phyloP scores from a whole-genome alignment of 2,329 filamentous ascomycete species.

The Cyphellophora europaea region DNA sequence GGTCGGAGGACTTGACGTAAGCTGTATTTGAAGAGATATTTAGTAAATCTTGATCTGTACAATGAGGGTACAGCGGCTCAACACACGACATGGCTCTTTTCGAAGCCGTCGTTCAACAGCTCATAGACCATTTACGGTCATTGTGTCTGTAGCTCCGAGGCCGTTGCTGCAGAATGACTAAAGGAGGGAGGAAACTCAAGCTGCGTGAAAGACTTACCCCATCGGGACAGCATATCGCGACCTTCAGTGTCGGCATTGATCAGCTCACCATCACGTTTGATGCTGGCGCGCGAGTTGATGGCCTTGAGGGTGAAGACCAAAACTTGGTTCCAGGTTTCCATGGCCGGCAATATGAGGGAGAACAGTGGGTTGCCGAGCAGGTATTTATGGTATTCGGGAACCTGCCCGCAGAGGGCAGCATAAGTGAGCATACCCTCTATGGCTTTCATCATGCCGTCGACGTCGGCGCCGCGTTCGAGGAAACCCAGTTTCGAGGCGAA shows the following conservation, averaged over 20 bases:
- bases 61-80: too few species aligned
- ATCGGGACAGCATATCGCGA: constrained; percentile 23
- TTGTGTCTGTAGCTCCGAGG: too few species aligned
- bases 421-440: constrained; percentile 23
- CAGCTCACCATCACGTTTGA: constrained; percentile 11
- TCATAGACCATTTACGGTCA: constrained; percentile 22
- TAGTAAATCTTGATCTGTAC: too few species aligned
- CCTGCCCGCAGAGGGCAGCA: constrained; percentile 21
- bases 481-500: constrained; percentile 34
- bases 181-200: too few species aligned
- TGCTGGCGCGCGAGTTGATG: constrained; percentile 14
- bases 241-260: constrained; percentile 15
- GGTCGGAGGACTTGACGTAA: constrained; percentile 21
- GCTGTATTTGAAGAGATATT: too few species aligned
- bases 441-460: constrained; percentile 26
- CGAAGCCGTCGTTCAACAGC: constrained; percentile 15
- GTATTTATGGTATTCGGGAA: constrained; percentile 20
- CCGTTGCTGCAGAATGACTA: too few species aligned
- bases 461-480: constrained; percentile 29
- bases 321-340: constrained; percentile 27
- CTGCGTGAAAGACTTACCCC: too few species aligned
- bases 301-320: constrained; percentile 25
- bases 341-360: constrained; percentile 22
- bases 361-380: constrained; percentile 24
- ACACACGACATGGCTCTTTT: too few species aligned